Evolutionary conservation across 768 basidiomycete genomes (phyloP), one percentile per base, ranked within the genome.

Genomic region (Pseudohyphozyma bogoriensis): DNA sequence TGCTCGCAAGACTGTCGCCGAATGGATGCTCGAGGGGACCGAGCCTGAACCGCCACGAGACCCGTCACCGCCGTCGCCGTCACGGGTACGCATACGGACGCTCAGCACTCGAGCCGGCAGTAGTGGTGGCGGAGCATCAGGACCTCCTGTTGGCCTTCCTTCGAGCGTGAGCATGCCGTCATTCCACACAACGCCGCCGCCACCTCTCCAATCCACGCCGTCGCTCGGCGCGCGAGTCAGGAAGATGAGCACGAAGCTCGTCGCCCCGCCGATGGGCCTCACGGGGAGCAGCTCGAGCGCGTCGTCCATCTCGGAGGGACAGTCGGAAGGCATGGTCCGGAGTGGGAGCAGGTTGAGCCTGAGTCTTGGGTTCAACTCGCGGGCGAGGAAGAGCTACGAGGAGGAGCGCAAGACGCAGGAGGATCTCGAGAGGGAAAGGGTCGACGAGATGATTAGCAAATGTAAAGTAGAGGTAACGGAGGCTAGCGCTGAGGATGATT

Each of bases 391-490:
- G 60, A 56, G 47, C 29, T 78, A 76, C 18, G 80, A 76, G 8
- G 80, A 80, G 24, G 56, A 49, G 31, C 72, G 72, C 4, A 62
- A 59, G 40, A 74, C 60, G 5, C 39, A 39, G 4, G 56, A 64
- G 31, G 62, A 59, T 39, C 78, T 81, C 36, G 81, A 81, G 59
- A 76, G 76, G 42, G 85, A 85, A 70, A 87, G 86, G 85, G 85
- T 86, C 8, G 78, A 86, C 13, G n/a, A 26, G 36, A 47, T 62
- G 26, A 56, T 66, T 20, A 35, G 49, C 4, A 51, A 79, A 71
- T 85, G 85, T 71, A 85, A 83, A 63, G 88, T 91, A 83, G 85
- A 86, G 70, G 79, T 92, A 22, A 88, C 87, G 65, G 88, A 93
- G 72, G 88, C 93, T 24, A 91, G 88, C 46, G 86, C 91, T 55